Percentiles rank a stretch among this genome's conserved stretches.
These are phyloP conservation scores for Pseudozyma tsukubaensis DNA, from an alignment of 1,284 basidiomycete species.

Conservation along the genomic window DNA sequence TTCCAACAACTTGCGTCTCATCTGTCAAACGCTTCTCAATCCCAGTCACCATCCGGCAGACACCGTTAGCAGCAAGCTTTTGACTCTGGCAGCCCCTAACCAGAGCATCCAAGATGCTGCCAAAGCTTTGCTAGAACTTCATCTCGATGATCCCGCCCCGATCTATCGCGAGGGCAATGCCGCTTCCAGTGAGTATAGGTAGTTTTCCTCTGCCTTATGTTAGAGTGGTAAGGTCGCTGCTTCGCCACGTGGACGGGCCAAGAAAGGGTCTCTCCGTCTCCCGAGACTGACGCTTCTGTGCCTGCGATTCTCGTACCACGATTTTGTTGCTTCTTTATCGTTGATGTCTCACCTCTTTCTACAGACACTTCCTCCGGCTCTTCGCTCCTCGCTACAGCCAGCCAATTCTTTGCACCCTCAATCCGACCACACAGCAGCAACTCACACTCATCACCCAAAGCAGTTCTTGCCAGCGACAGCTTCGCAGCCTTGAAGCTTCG, in stretches of 20 bases:
- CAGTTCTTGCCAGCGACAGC: neutral
- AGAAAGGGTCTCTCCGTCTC: slow-evolving; percentile 11
- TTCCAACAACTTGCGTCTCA: slow-evolving; percentile 24
- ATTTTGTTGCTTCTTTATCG: neutral
- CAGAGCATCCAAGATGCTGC: slow-evolving; percentile 10
- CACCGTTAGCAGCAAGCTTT: neutral
- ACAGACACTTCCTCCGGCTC: slow-evolving; percentile 9
- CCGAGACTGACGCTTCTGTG: slow-evolving; percentile 10
- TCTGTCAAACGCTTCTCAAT: slow-evolving; percentile 18
- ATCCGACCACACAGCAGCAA: neutral
- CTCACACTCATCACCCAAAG: neutral
- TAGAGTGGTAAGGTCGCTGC: neutral
- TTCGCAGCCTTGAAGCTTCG: neutral
- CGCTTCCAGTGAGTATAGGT: slow-evolving; percentile 17
- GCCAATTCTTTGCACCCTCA: slow-evolving; percentile 6
- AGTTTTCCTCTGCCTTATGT: neutral
- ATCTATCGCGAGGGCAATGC: neutral
- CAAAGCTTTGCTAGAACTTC: slow-evolving; percentile 16
- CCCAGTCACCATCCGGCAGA: neutral
- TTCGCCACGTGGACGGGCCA: slow-evolving; percentile 15
- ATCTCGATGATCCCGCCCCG: neutral
- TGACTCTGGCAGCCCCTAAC: slow-evolving; percentile 1
- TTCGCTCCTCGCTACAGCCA: slow-evolving; percentile 15
- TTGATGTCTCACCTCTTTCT: neutral
- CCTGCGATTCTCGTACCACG: neutral